A percentile compares a stretch with the other conserved stretches of the same genome.
Conservation (phyloP, 352 stramenopile genomes). For the Phytophthora pistaciae region DNA sequence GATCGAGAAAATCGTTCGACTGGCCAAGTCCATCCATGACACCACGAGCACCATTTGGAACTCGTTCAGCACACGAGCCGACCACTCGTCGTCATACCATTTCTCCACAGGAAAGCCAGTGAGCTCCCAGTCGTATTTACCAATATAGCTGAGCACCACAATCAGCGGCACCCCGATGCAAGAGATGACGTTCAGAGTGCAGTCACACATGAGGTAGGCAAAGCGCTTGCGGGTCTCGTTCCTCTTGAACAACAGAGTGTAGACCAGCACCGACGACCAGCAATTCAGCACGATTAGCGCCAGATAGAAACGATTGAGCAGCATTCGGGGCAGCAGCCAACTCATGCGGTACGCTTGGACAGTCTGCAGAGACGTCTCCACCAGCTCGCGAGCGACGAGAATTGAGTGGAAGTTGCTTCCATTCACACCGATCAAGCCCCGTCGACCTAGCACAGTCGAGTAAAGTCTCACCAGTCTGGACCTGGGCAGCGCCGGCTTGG, state of each 20-base stretch:
- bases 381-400: slow-evolving; percentile 29
- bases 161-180: slow-evolving; percentile 28
- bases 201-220: slow-evolving; percentile 26
- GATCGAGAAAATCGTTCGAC: slow-evolving; percentile 29
- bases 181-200: slow-evolving; percentile 25
- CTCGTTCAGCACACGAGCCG: slow-evolving; percentile 31
- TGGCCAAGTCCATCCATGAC: slow-evolving; percentile 35
- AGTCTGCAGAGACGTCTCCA: slow-evolving; percentile 31
- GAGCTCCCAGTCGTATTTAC: slow-evolving; percentile 20
- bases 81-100: slow-evolving; percentile 40
- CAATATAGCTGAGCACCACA: slow-evolving; percentile 26
- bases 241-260: slow-evolving; percentile 21
- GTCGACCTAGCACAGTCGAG: slow-evolving; percentile 18
- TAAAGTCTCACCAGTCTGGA: slow-evolving; percentile 11
- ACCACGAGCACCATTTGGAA: slow-evolving; percentile 38
- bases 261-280: slow-evolving; percentile 32
- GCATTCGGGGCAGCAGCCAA: slow-evolving; percentile 24
- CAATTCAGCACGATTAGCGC: slow-evolving; percentile 37
- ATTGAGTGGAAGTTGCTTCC: slow-evolving; percentile 33
- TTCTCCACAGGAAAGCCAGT: slow-evolving; percentile 22
- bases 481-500: not conserved
- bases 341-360: slow-evolving; percentile 43
- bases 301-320: slow-evolving; percentile 42
- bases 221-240: slow-evolving; percentile 27
- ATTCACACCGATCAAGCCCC: slow-evolving; percentile 26